Conservation (phyloP, 2,329 filamentous ascomycete species). For the Calycina herbarum region DNA sequence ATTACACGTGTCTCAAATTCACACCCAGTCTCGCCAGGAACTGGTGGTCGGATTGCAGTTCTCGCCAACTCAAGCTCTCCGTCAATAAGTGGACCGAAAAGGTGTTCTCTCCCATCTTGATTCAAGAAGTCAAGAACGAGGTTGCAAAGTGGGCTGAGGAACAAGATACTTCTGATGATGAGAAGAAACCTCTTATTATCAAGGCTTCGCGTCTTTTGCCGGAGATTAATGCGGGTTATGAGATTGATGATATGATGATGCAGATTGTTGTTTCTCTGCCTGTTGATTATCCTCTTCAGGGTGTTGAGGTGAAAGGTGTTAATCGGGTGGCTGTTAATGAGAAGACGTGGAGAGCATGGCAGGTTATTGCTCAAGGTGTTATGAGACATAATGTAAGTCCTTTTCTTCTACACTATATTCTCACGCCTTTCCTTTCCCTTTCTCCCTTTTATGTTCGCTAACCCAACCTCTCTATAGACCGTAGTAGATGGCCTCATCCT, state of each 20-base stretch:
- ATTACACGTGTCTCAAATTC: conserved; percentile 77
- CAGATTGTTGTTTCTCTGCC: conserved; percentile 82
- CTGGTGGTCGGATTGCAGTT: conserved; percentile 83
- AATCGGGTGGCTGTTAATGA: conserved; percentile 87
- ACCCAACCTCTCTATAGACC: conserved; percentile 33
- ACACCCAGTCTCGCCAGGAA: conserved; percentile 75
- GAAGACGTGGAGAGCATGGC: conserved; percentile 89
- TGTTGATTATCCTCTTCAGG: conserved; percentile 76
- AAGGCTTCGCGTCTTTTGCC: conserved; percentile 69
- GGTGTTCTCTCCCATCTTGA: conserved; percentile 72
- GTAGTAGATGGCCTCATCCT: conserved; percentile 83
- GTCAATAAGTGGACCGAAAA: conserved; percentile 85
- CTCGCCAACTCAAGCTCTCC: conserved; percentile 74
- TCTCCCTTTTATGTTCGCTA: conserved; percentile 7
- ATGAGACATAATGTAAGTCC: conserved; percentile 77
- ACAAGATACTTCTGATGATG: conserved; percentile 50
- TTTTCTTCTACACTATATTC: too few relatives aligned
- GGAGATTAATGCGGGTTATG: conserved; percentile 82
- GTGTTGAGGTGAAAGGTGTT: conserved; percentile 72
- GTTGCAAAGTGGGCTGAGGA: conserved; percentile 65
- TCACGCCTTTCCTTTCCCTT: not conserved
- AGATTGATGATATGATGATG: conserved; percentile 83
- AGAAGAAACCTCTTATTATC: conserved; percentile 59
- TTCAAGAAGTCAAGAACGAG: conserved; percentile 64
- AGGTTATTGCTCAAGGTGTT: conserved; percentile 83